phyloP scores from a whole-genome alignment of 2,329 filamentous ascomycete genomes.

The Claviceps sp. region DNA sequence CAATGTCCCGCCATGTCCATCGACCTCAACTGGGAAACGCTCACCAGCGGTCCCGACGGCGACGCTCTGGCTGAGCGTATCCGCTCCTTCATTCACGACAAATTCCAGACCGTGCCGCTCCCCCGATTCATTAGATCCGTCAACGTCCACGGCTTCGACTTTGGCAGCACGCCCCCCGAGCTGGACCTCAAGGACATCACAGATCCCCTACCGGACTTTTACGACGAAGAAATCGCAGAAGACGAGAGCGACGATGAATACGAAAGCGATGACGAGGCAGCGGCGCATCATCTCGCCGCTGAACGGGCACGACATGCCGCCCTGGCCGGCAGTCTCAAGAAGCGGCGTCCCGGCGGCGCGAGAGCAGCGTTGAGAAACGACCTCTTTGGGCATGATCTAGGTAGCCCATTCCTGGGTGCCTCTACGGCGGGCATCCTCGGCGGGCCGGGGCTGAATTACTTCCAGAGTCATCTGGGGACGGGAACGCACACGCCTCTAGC shows the following conservation, averaged over 20 bases:
- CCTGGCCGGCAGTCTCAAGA: background rate
- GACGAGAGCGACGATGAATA: constrained; percentile 20
- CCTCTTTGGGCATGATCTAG: constrained; percentile 28
- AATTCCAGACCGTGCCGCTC: constrained; percentile 82
- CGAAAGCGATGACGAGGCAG: constrained; percentile 18
- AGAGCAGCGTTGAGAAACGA: constrained; percentile 22
- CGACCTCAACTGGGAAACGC: constrained; percentile 89
- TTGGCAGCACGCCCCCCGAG: constrained; percentile 69
- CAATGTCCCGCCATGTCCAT: constrained; percentile 60
- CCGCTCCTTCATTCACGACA: constrained; percentile 85
- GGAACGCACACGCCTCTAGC: constrained; percentile 69
- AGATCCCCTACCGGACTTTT: constrained; percentile 90
- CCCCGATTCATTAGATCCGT: constrained; percentile 96
- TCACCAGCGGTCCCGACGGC: constrained; percentile 82
- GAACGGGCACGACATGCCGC: constrained; percentile 4
- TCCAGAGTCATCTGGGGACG: constrained; percentile 64
- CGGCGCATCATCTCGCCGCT: constrained; percentile 16
- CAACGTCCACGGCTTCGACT: constrained; percentile 85
- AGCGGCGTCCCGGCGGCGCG: constrained; percentile 13
- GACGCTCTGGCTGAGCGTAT: constrained; percentile 72
- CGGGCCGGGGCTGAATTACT: constrained; percentile 68
- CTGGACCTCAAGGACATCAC: constrained; percentile 95
- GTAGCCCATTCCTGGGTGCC: constrained; percentile 44
- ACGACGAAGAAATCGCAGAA: constrained; percentile 61
- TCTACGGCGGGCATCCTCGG: constrained; percentile 53